phyloP scores from a whole-genome alignment of 2,329 filamentous ascomycete species.

The Fusarium sacchari region DNA sequence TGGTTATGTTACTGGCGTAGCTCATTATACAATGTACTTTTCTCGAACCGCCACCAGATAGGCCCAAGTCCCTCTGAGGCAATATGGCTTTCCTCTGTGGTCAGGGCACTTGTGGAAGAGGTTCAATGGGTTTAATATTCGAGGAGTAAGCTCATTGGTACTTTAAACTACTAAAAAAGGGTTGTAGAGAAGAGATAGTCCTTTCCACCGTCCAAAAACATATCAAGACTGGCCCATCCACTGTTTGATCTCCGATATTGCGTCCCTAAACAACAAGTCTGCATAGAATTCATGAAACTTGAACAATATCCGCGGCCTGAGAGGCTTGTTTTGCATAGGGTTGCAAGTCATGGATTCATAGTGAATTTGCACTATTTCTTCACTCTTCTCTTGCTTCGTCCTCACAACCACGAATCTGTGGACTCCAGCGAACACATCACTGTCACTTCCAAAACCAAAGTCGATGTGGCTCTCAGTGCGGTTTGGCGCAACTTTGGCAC shows the following conservation, averaged over 20 bases:
- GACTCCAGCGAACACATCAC: conserved; percentile 40
- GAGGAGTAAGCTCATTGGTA: neutral
- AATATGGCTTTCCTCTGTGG: neutral
- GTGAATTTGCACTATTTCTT: conserved; percentile 28
- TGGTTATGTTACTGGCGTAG: neutral
- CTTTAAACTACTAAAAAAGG: neutral
- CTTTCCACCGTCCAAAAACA: neutral
- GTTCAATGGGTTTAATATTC: neutral
- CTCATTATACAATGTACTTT: neutral
- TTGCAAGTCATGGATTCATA: conserved; percentile 43
- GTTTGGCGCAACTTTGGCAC: neutral
- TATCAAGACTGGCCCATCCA: conserved; percentile 13
- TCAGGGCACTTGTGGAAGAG: neutral
- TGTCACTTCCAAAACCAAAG: conserved; percentile 44
- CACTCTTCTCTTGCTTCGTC: neutral
- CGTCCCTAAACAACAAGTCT: conserved; percentile 42
- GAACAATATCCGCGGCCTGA: conserved; percentile 22
- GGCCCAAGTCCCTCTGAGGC: neutral
- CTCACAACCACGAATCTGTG: conserved; percentile 45
- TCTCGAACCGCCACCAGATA: neutral
- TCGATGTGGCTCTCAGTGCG: conserved; percentile 42
- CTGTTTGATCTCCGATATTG: conserved; percentile 32
- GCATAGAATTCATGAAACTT: conserved; percentile 42
- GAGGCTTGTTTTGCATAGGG: conserved; percentile 32
- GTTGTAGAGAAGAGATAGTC: neutral